Base-by-base conservation (phyloP, 2,329 filamentous ascomycete species). In the Coleophoma crateriformis region DNA sequence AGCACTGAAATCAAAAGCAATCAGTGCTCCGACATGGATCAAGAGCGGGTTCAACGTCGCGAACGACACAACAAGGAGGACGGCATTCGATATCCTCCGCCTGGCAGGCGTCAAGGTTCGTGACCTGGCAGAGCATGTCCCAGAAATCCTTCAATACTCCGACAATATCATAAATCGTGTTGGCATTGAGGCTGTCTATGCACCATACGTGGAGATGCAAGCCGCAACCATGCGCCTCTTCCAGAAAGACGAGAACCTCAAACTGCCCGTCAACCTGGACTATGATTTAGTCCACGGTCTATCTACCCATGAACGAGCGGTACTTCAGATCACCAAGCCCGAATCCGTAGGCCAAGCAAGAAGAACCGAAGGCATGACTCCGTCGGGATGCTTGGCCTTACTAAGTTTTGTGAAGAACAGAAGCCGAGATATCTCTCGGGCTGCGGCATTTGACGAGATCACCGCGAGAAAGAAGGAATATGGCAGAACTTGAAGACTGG, bases 291-390 rank as follows among this genome's bases (percentile, higher is more conserved):
- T 99, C 1, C 73, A 78, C 33, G 90, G 90, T 0, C 72, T 99
- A 47, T 90, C 88, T 49, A 78, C 82, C 35, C 90, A 89, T 51
- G 94, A 97, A 72, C 85, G 81, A 67, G 76, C 81, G 27, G 77
- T 85, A 4, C 73, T 99, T 34, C 77, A 79, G 51, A 71, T 75
- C 2, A 87, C 89, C 1, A 74, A 81, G 46, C 94, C 94, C 0
- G 89, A 95, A 68, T 95, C 82, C 53, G 75, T 99, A 19, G 92
- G 89, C 0, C 94, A 96, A 76, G 92, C 92, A 33, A 77, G 90
- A 45, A 74, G 94, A 13, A 81, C 96, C 11, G 94, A 99, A 68
- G 92, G 92, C 4, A 73, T 86, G 53, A 85, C 82, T 17, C 81
- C 82, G 1, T 72, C 78, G 0, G 82, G 79, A 0, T 77, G 77